A percentile compares a stretch with the other conserved stretches of the same genome.
Conservation (phyloP, 163 green algal species). For the Prototheca cutis region DNA sequence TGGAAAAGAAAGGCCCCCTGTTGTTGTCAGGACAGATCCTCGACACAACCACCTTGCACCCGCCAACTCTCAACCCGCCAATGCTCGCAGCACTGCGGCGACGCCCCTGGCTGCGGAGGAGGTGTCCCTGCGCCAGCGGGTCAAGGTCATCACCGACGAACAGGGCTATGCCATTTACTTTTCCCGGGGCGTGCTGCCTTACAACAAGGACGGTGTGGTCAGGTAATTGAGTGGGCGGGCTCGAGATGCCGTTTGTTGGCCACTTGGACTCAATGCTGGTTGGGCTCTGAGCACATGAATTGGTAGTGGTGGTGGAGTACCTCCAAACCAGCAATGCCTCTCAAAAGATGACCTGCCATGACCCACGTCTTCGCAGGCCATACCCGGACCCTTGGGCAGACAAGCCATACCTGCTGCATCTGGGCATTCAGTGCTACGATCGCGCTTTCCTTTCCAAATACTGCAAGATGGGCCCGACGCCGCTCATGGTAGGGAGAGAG, state of each 20-base stretch:
- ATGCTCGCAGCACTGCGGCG: slow-evolving; percentile 40
- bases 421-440: slow-evolving; percentile 59
- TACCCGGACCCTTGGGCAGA: slow-evolving; percentile 30
- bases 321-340: too few relatives aligned
- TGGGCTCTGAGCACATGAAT: too few relatives aligned
- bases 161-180: slow-evolving; percentile 65
- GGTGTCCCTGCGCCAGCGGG: slow-evolving; percentile 32
- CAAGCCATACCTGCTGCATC: slow-evolving; percentile 45
- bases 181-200: slow-evolving; percentile 46
- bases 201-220: slow-evolving; percentile 51
- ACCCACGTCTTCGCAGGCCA: too few relatives aligned
- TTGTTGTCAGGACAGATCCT: too few relatives aligned
- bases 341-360: too few relatives aligned
- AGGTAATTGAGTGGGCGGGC: too few relatives aligned
- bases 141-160: slow-evolving; percentile 54
- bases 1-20: too few relatives aligned
- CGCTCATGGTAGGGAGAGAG: slow-evolving; percentile 27
- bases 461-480: slow-evolving; percentile 33
- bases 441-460: slow-evolving; percentile 43
- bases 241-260: too few relatives aligned
- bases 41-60: too few relatives aligned
- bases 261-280: too few relatives aligned
- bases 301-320: too few relatives aligned
- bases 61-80: neutral
- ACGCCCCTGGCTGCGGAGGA: slow-evolving; percentile 42